phyloP scores from a whole-genome alignment of 768 basidiomycete genomes.

The Daedaleopsis nitida region DNA sequence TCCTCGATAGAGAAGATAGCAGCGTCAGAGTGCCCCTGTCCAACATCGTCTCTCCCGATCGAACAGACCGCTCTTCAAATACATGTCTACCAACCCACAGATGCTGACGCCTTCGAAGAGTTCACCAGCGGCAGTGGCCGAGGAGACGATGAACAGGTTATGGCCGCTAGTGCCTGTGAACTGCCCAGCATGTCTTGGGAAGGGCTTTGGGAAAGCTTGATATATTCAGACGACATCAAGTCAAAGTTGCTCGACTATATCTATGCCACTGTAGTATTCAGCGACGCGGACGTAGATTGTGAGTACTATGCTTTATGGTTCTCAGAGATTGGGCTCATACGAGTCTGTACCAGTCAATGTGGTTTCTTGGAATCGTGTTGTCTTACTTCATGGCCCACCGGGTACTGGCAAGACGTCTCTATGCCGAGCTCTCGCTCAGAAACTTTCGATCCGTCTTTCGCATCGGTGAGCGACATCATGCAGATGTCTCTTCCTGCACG shows the following conservation, averaged over 20 bases:
- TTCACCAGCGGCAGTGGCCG: conserved; percentile 55
- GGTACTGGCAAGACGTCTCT: conserved; percentile 97
- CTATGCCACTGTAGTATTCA: conserved; percentile 90
- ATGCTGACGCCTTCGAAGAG: conserved; percentile 70
- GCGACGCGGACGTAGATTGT: conserved; percentile 87
- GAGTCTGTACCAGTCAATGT: conserved; percentile 67
- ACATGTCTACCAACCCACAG: conserved; percentile 85
- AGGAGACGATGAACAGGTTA: conserved; percentile 71
- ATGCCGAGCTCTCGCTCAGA: conserved; percentile 93
- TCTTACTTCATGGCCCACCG: conserved; percentile 93
- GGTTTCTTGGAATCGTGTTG: conserved; percentile 94
- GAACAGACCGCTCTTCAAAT: conserved; percentile 70
- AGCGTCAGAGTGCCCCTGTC: conserved; percentile 70
- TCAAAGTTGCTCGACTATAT: conserved; percentile 90
- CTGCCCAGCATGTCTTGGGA: conserved; percentile 84
- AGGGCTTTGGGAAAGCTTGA: conserved; percentile 90
- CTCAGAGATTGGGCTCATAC: conserved; percentile 11
- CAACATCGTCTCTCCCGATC: conserved; percentile 48
- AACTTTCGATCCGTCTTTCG: conserved; percentile 87
- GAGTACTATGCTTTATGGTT: conserved; percentile 30
- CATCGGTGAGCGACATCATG: conserved; percentile 57
- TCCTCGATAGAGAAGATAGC: conserved; percentile 76
- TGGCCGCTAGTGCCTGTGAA: conserved; percentile 88
- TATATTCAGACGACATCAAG: conserved; percentile 86
- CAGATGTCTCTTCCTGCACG: neutral